phyloP scores from a whole-genome alignment of 2,329 filamentous ascomycete species.

The Dendrostoma leiphaemia region DNA sequence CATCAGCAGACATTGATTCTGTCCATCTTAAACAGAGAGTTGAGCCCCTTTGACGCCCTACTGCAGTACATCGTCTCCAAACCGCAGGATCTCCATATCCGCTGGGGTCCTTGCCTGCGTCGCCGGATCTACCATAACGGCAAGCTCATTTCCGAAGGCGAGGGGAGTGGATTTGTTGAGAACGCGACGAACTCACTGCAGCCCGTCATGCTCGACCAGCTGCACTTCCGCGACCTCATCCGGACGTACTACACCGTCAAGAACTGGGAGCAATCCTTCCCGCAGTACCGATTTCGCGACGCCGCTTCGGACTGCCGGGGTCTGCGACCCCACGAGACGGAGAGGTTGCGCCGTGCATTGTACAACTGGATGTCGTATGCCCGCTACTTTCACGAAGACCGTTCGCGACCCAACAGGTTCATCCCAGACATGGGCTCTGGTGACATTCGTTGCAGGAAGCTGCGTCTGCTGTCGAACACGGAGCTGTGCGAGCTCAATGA shows the following conservation, averaged over 20 bases:
- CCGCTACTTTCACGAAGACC: conserved; percentile 48
- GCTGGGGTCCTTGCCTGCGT: conserved; percentile 35
- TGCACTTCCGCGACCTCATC: conserved; percentile 29
- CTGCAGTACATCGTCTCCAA: conserved; percentile 46
- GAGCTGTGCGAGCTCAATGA: conserved; percentile 46
- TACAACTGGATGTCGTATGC: conserved; percentile 56
- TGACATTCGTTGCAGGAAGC: conserved; percentile 40
- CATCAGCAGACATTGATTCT: conserved; percentile 42
- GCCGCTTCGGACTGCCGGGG: conserved; percentile 43
- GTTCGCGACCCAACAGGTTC: conserved; percentile 26
- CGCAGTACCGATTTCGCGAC: conserved; percentile 35
- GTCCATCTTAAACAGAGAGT: conserved; percentile 39
- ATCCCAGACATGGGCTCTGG: conserved; percentile 17
- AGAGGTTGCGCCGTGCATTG: conserved; percentile 48
- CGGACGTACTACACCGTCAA: conserved; percentile 32
- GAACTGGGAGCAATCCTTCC: conserved; percentile 39
- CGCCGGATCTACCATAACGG: conserved; percentile 39
- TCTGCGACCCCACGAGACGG: conserved; percentile 40
- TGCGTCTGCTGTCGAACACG: conserved; percentile 42
- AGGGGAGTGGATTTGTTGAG: neutral
- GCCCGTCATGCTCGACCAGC: conserved; percentile 19
- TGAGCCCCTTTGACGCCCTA: conserved; percentile 43
- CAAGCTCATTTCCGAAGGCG: conserved; percentile 30
- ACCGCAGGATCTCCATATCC: conserved; percentile 31
- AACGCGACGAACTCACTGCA: neutral